Conservation (phyloP, 345 rosid species). For the Clarkia xantiana region DNA sequence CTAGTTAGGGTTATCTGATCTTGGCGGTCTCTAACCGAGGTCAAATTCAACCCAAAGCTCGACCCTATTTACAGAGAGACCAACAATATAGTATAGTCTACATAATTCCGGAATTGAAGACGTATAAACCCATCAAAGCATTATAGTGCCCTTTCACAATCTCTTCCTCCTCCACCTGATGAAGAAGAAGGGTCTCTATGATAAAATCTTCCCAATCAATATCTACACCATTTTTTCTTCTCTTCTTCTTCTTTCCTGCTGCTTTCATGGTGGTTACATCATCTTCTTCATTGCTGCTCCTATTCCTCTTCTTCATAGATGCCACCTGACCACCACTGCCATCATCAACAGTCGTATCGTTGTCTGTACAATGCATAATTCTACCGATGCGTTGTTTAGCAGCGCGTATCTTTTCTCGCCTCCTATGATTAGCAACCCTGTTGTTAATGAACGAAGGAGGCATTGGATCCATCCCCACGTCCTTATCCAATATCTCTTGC, state of each 20-base stretch:
- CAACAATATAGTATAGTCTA: too few relatives aligned
- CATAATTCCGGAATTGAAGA: constrained; percentile 40
- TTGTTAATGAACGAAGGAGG: constrained; percentile 62
- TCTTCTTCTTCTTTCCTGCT: constrained; percentile 1
- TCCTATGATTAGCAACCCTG: constrained; percentile 25
- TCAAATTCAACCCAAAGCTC: too few relatives aligned
- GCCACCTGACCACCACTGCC: too few relatives aligned
- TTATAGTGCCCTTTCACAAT: constrained; percentile 73
- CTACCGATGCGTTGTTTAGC: constrained; percentile 45
- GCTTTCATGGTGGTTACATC: background rate
- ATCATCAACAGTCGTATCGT: constrained; percentile 9
- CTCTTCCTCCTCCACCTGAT: constrained; percentile 59
- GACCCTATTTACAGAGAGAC: too few relatives aligned
- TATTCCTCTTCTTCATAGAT: background rate
- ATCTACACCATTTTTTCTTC: constrained; percentile 34
- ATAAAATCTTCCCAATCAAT: constrained; percentile 78
- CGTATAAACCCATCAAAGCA: constrained; percentile 45
- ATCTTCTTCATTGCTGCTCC: too few relatives aligned
- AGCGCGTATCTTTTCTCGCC: constrained; percentile 50
- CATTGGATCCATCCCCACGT: constrained; percentile 46
- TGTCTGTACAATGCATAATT: constrained; percentile 28
- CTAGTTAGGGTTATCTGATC: too few relatives aligned
- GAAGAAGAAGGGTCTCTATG: constrained; percentile 67
- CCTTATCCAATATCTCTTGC: constrained; percentile 51
- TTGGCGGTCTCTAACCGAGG: too few relatives aligned